Evolutionary conservation across 768 basidiomycete species (phyloP).

Genomic region (Leccinum arenicola): DNA sequence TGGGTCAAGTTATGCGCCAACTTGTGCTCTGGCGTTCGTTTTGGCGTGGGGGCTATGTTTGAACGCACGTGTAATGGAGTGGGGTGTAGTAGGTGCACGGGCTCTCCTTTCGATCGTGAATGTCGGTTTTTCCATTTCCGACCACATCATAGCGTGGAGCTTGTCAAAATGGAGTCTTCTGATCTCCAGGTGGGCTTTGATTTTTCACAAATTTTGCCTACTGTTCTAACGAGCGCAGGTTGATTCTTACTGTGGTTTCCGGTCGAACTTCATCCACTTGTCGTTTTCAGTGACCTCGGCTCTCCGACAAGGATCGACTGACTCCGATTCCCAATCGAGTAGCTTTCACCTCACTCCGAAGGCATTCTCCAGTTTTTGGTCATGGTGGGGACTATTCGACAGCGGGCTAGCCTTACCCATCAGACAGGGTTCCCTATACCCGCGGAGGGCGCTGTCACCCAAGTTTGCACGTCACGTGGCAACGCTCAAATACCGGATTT

Average conservation of each 20-base stretch:
- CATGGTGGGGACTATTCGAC: constrained; percentile 90
- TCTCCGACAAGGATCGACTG: constrained; percentile 31
- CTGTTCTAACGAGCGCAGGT: constrained; percentile 30
- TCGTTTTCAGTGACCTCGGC: constrained; percentile 82
- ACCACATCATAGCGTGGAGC: constrained; percentile 73
- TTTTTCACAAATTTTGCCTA: not conserved
- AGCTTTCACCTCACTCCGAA: constrained; percentile 85
- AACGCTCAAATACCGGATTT: constrained; percentile 87
- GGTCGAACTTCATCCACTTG: constrained; percentile 92
- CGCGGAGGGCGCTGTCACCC: constrained; percentile 65
- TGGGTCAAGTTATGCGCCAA: constrained; percentile 78
- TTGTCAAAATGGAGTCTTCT: constrained; percentile 48
- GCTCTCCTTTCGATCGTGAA: constrained; percentile 63
- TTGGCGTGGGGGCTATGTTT: constrained; percentile 78
- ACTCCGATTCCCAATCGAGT: constrained; percentile 42
- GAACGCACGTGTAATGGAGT: constrained; percentile 73
- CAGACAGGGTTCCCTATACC: constrained; percentile 83
- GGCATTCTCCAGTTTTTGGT: constrained; percentile 85
- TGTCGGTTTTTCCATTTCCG: constrained; percentile 80
- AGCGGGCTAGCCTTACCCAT: constrained; percentile 75
- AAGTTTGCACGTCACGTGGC: constrained; percentile 88
- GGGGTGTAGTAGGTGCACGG: constrained; percentile 61
- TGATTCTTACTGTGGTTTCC: constrained; percentile 82
- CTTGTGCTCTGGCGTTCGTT: constrained; percentile 78
- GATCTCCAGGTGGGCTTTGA: constrained; percentile 44